Evolutionary conservation across 345 rosid genomes (phyloP).

Genomic region (Hibiscus tridactylites): DNA sequence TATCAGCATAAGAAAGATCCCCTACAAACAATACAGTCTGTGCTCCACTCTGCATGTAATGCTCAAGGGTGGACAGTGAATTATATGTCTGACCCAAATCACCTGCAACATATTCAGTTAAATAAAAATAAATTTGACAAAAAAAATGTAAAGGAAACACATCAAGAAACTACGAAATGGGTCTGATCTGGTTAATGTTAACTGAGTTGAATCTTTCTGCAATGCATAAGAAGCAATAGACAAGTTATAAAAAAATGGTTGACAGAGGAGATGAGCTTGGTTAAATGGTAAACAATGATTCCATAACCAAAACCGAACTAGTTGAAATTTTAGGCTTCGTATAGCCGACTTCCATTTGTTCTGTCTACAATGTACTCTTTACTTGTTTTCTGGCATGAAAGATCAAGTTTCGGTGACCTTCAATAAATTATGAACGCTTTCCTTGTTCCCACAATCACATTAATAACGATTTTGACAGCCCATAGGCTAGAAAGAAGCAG

Average conservation of each 20-base stretch:
- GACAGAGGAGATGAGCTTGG: neutral
- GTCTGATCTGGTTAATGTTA: neutral
- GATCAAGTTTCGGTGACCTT: neutral
- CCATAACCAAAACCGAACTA: neutral
- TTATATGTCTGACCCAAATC: slow-evolving; percentile 96
- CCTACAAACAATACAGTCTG: slow-evolving; percentile 79
- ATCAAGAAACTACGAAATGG: neutral
- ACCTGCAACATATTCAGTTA: slow-evolving; percentile 37
- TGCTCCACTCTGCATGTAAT: slow-evolving; percentile 79
- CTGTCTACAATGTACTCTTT: neutral
- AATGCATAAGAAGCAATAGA: neutral
- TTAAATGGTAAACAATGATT: neutral
- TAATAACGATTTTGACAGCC: neutral
- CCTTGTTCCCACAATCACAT: neutral
- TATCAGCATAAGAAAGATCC: slow-evolving; percentile 93
- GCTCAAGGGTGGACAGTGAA: slow-evolving; percentile 83
- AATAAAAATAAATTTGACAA: neutral
- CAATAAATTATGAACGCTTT: slow-evolving; percentile 1
- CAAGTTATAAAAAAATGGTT: neutral
- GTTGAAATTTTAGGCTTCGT: neutral
- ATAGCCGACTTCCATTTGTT: neutral
- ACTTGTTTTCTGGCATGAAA: neutral
- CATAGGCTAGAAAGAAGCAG: neutral
- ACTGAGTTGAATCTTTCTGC: neutral
- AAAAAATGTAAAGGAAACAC: neutral